Evolutionary conservation across 352 stramenopile species (phyloP), one percentile per base, ranked within the genome.

Genomic region (Pilasporangium apinafurcum): DNA sequence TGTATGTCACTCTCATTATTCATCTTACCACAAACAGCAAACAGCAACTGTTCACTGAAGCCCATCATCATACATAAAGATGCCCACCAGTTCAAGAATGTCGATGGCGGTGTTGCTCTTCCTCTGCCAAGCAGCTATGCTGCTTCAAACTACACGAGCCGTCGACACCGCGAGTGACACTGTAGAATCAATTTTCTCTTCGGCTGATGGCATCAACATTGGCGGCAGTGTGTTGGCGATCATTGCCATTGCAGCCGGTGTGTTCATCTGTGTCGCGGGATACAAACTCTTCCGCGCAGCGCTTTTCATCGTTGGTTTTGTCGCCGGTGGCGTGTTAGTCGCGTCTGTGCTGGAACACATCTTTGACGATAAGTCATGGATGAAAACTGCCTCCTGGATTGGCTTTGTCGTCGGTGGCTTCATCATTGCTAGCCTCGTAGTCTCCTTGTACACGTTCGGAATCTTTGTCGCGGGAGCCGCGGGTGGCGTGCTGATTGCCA

Each of bases 231-330:
- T 87, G 24, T 10, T 81, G 18, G 68, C 65, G 12, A 40, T 57
- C 9, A 25, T 59, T n/a, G 65, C 66, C 12, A 70, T 84, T 8
- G 53, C 44, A 26, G 35, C 62, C 17, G 75, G 75, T 21, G 35
- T 46, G 1, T 21, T 86, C 33, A 49, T 84, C 43, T 59, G 68
- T 31, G 28, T 73, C 3, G 56, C 66, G 26, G 79, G 79, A 38
- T 89, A 89, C 55, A 68, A 69, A 12, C 48, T 86, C 37, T 80
- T 89, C 48, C 68, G 74, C 5, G 44, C 36, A 18, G 55, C 74
- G 16, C 62, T 87, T 25, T 85, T 87, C 33, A 44, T 68, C 14
- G 52, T 63, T 14, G 72, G 69, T 14, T 85, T 85, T 46, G 50
- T 68, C n/a, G 51, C 64, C 20, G 75, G 69, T 25, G 65, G 71